Evolutionary conservation across 306 rosid genomes (phyloP).

Genomic region (Vicia villosa): DNA sequence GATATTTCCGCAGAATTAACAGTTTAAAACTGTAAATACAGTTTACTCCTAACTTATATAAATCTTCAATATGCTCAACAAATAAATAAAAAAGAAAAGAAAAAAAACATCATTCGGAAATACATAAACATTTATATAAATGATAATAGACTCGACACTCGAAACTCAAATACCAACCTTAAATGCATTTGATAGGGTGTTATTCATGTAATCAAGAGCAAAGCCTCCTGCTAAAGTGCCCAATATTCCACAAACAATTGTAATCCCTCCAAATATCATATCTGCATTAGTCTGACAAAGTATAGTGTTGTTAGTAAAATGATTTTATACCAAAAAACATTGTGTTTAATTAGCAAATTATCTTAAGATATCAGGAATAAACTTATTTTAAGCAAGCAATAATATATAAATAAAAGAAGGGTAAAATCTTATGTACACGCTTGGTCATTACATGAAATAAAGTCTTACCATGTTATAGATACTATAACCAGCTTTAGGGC

Average conservation of each 20-base stretch:
- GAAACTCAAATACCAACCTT: constrained; percentile 60
- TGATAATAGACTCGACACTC: constrained; percentile 7
- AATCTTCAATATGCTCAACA: constrained; percentile 11
- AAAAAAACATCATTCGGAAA: not conserved
- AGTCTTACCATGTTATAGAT: constrained; percentile 80
- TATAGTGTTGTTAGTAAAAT: constrained; percentile 31
- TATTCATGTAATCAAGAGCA: constrained; percentile 61
- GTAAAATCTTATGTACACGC: constrained; percentile 25
- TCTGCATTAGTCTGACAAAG: constrained; percentile 82
- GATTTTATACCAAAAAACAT: constrained; percentile 22
- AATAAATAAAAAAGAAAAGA: constrained; percentile 7
- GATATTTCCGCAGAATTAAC: not conserved
- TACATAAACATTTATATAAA: constrained; percentile 22
- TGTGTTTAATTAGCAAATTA: constrained; percentile 21
- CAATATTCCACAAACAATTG: constrained; percentile 76
- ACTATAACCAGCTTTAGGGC: constrained; percentile 90
- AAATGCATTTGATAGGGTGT: constrained; percentile 81
- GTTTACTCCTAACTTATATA: constrained; percentile 14
- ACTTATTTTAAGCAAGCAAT: constrained; percentile 11
- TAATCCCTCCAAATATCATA: constrained; percentile 86
- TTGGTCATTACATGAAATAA: constrained; percentile 15
- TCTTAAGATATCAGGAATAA: constrained; percentile 1
- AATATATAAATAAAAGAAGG: not conserved
- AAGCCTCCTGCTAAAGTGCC: constrained; percentile 88
- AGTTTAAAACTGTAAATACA: not conserved